A percentile compares a stretch with the other conserved stretches of the same genome.
Conservation (phyloP, 352 stramenopile species). For the Globisporangium irregulare region DNA sequence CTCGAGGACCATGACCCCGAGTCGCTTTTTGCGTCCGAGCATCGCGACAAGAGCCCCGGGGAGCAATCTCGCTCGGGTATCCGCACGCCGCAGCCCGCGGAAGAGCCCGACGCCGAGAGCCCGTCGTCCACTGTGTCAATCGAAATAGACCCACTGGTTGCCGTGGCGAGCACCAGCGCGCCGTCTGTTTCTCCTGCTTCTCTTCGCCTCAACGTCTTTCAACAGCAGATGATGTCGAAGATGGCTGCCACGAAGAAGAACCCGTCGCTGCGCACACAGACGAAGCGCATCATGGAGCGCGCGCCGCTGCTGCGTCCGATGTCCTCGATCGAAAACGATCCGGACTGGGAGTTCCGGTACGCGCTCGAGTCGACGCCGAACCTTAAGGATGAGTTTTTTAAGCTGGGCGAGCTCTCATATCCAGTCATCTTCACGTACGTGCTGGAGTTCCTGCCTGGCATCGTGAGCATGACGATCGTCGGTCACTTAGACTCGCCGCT, state of each 20-base stretch:
- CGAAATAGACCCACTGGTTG: constrained; percentile 17
- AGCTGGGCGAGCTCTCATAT: constrained; percentile 43
- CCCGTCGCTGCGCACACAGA: constrained; percentile 14
- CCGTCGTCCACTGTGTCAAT: constrained; percentile 36
- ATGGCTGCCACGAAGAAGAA: constrained; percentile 13
- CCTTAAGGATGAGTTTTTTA: constrained; percentile 31
- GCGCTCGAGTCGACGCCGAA: constrained; percentile 22
- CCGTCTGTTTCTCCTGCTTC: constrained; percentile 4
- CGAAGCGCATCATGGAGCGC: constrained; percentile 32
- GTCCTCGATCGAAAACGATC: constrained; percentile 25
- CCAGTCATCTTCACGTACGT: constrained; percentile 73
- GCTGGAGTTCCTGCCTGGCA: constrained; percentile 65
- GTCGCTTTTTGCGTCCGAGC: background rate
- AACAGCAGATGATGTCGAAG: background rate
- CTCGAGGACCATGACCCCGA: constrained; percentile 12
- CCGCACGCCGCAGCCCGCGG: constrained; percentile 28
- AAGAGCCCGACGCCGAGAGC: constrained; percentile 43
- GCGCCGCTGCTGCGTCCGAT: constrained; percentile 34
- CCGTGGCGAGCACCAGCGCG: constrained; percentile 14
- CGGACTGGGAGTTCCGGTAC: constrained; percentile 25
- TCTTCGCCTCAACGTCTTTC: background rate
- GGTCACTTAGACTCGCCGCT: constrained; percentile 65
- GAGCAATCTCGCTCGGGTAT: constrained; percentile 13
- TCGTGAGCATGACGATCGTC: constrained; percentile 66
- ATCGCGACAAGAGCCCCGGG: constrained; percentile 1